Evolutionary conservation across 176 grass and related monocot species (phyloP).

Genomic region (Oryza glaberrima): DNA sequence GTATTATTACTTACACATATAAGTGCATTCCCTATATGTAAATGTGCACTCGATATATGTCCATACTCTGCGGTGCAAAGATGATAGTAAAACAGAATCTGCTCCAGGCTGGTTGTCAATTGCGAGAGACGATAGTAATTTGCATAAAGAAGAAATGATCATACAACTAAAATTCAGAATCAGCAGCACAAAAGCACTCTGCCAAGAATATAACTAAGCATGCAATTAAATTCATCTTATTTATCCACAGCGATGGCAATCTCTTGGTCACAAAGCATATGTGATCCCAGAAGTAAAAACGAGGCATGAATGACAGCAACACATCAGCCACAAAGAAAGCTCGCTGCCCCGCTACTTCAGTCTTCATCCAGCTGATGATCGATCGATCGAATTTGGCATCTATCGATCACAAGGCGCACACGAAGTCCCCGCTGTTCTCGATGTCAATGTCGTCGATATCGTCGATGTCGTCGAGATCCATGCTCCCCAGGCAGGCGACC

Average conservation of each 20-base stretch:
- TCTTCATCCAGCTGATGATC: background rate
- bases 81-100: no score
- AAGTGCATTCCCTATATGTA: no score
- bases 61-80: no score
- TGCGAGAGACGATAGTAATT: no score
- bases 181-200: background rate
- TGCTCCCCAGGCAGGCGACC: constrained; percentile 56
- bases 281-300: background rate
- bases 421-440: constrained; percentile 81
- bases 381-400: no score
- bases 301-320: constrained; percentile 3
- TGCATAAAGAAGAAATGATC: no score
- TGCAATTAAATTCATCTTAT: background rate
- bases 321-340: constrained; percentile 16
- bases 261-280: background rate
- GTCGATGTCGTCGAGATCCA: constrained; percentile 76
- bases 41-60: no score
- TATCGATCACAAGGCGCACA: constrained; percentile 51
- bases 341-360: constrained; percentile 8
- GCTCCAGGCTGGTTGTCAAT: no score
- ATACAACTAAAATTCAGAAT: background rate
- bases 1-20: no score
- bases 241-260: constrained; percentile 22
- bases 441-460: constrained; percentile 75
- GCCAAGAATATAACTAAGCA: background rate